A percentile compares a stretch with the other conserved stretches of the same genome.
Evolutionary conservation across 441 rosid genomes (phyloP).

Genomic region (Brassica hybrid): DNA sequence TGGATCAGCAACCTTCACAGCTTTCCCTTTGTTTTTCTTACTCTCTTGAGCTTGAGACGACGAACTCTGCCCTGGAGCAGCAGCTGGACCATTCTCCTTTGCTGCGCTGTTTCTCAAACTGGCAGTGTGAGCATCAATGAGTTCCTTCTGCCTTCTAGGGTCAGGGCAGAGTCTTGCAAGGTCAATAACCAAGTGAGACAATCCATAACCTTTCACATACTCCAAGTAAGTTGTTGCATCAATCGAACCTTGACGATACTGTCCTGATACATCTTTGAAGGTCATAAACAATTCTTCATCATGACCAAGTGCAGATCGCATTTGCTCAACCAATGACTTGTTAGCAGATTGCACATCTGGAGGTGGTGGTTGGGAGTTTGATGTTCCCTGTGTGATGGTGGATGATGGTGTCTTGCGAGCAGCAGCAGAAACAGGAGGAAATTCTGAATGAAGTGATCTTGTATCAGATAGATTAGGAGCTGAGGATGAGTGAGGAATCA

Average conservation of each 20-base stretch:
- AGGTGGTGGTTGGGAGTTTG: constrained; percentile 33
- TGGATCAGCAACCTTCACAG: constrained; percentile 41
- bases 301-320: constrained; percentile 66
- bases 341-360: constrained; percentile 78
- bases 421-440: constrained; percentile 74
- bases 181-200: constrained; percentile 78
- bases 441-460: constrained; percentile 50
- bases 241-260: constrained; percentile 83
- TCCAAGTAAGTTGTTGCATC: constrained; percentile 65
- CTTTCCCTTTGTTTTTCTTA: constrained; percentile 68
- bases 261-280: constrained; percentile 78
- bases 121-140: constrained; percentile 68
- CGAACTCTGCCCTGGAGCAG: constrained; percentile 23
- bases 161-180: constrained; percentile 93
- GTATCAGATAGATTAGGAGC: constrained; percentile 69
- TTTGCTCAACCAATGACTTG: constrained; percentile 82
- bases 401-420: constrained; percentile 47
- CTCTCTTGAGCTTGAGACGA: constrained; percentile 42
- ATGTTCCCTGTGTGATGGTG: constrained; percentile 40
- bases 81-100: constrained; percentile 42
- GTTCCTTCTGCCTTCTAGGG: constrained; percentile 81
- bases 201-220: too few species aligned
- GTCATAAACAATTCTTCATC: constrained; percentile 72
- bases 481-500: constrained; percentile 68
- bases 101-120: constrained; percentile 43